These are phyloP conservation scores for Sindora glabra DNA, from an alignment of 306 rosid genomes.

Conservation along the genomic window DNA sequence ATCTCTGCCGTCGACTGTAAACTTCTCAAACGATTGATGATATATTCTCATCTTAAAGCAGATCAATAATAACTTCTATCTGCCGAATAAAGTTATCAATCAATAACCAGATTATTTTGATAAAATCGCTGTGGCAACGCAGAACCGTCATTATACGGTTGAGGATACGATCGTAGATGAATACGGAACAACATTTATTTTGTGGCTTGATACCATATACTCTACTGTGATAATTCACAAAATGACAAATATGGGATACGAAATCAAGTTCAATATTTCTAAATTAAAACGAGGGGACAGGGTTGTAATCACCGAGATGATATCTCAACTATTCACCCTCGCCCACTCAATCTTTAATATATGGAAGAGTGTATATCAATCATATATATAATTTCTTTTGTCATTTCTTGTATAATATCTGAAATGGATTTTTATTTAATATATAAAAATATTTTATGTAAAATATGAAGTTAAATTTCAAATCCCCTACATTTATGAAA, in stretches of 20 bases:
- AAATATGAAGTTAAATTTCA: too few species aligned
- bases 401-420: too few species aligned
- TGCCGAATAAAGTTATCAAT: slow-evolving; percentile 6
- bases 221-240: neutral
- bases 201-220: slow-evolving; percentile 11
- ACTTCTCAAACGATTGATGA: too few species aligned
- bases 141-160: slow-evolving; percentile 13
- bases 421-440: too few species aligned
- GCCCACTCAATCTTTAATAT: too few species aligned
- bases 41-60: too few species aligned
- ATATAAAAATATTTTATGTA: too few species aligned
- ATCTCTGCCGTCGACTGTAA: too few species aligned
- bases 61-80: too few species aligned
- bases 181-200: neutral
- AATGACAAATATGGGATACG: neutral
- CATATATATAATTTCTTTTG: too few species aligned
- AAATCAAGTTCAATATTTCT: neutral
- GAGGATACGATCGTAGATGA: neutral
- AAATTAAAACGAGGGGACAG: neutral
- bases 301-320: slow-evolving; percentile 18
- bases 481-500: too few species aligned
- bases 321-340: slow-evolving; percentile 10
- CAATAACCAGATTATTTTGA: neutral
- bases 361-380: too few species aligned
- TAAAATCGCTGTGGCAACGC: neutral